A percentile compares a stretch with the other conserved stretches of the same genome.
Conservation (phyloP, 108 stramenopile species). For the Aureococcus anophagefferens region DNA sequence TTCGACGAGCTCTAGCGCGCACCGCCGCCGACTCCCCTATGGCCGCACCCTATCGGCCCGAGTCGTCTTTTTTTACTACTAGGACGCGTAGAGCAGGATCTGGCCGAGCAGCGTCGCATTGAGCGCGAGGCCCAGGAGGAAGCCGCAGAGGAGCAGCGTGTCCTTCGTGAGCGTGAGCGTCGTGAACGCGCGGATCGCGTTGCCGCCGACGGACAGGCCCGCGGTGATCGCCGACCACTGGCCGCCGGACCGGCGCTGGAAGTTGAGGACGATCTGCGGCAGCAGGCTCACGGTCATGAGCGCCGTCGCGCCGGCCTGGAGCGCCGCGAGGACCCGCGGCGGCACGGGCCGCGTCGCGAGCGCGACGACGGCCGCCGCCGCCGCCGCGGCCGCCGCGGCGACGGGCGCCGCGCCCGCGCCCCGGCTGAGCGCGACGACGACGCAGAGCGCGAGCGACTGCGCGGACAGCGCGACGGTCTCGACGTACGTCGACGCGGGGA, state of each 20-base stretch:
- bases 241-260: slow-evolving; percentile 13
- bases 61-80: no score
- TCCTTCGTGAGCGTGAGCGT: slow-evolving; percentile 38
- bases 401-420: neutral
- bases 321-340: neutral
- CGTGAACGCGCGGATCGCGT: slow-evolving; percentile 39
- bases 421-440: slow-evolving; percentile 33
- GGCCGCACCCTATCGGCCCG: no score
- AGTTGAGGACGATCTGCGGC: slow-evolving; percentile 40
- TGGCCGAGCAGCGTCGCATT: slow-evolving; percentile 36
- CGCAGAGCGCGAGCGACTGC: slow-evolving; percentile 31
- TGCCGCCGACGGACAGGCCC: slow-evolving; percentile 32
- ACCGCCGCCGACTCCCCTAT: no score
- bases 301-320: slow-evolving; percentile 29
- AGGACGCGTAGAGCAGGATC: slow-evolving; percentile 10
- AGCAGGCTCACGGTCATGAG: slow-evolving; percentile 35
- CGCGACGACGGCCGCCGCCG: neutral
- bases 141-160: slow-evolving; percentile 31
- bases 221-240: slow-evolving; percentile 45
- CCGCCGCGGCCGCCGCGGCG: neutral
- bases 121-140: slow-evolving; percentile 25
- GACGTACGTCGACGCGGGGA: slow-evolving; percentile 32
- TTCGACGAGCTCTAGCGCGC: no score
- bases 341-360: neutral
- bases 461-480: slow-evolving; percentile 42